phyloP scores from a whole-genome alignment of 2,329 filamentous ascomycete species.

The Fusarium multiceps region DNA sequence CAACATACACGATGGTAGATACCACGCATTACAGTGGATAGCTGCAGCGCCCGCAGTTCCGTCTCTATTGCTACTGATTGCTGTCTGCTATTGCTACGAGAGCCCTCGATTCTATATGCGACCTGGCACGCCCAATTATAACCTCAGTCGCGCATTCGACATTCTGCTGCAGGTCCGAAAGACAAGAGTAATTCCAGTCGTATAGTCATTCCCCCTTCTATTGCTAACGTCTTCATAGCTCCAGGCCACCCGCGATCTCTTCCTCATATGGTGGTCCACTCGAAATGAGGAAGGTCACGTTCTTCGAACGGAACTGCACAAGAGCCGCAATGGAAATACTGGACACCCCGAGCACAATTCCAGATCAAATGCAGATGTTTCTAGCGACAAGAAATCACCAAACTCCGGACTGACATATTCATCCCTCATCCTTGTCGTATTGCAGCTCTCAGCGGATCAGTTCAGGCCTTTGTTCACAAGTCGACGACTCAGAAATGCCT shows the following conservation, averaged over 20 bases:
- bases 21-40: conserved; percentile 46
- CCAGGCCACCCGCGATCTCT: conserved; percentile 53
- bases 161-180: conserved; percentile 50
- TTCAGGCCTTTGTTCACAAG: conserved; percentile 29
- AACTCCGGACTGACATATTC: conserved; percentile 29
- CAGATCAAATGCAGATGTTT: not conserved
- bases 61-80: conserved; percentile 48
- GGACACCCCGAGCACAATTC: not conserved
- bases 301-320: not conserved
- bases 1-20: conserved; percentile 7
- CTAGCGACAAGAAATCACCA: no score
- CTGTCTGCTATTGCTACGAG: conserved; percentile 54
- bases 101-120: conserved; percentile 56
- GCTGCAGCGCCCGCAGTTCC: conserved; percentile 53
- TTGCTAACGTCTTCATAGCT: conserved; percentile 41
- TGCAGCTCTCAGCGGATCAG: conserved; percentile 30
- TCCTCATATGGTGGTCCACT: conserved; percentile 47
- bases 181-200: conserved; percentile 30
- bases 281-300: not conserved
- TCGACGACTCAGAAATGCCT: conserved; percentile 32
- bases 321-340: not conserved
- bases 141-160: conserved; percentile 49
- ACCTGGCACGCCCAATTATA: conserved; percentile 48
- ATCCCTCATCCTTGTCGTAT: conserved; percentile 13
- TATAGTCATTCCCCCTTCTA: rapidly evolving